Conservation (phyloP, 2,329 filamentous ascomycete genomes). For the Cladosporium oxysporum region DNA sequence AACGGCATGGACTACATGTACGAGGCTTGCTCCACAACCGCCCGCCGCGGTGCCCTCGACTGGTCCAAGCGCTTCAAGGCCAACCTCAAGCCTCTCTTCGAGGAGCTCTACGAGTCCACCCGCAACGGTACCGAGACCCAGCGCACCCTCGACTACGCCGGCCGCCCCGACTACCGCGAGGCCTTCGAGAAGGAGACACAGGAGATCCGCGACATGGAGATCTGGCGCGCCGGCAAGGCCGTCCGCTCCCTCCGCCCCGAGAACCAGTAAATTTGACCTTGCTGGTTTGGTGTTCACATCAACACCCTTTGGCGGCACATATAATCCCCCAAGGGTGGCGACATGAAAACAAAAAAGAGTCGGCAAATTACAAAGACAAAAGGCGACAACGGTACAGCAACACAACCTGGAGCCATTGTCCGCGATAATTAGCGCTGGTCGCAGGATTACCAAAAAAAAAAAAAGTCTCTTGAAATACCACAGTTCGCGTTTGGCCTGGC, state of each 20-base stretch:
- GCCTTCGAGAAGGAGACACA: slow-evolving; percentile 98
- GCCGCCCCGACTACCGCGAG: slow-evolving; percentile 92
- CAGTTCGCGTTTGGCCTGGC: slow-evolving; percentile 8
- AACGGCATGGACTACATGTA: slow-evolving; percentile 99
- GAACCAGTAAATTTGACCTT: slow-evolving; percentile 33
- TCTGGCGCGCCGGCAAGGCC: slow-evolving; percentile 98
- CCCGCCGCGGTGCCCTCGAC: slow-evolving; percentile 97
- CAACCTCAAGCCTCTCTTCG: slow-evolving; percentile 97
- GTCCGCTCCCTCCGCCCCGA: slow-evolving; percentile 61
- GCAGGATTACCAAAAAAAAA: slow-evolving; percentile 1
- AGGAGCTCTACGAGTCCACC: slow-evolving; percentile 92
- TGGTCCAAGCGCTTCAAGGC: slow-evolving; percentile 98
- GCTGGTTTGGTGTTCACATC: slow-evolving; percentile 2
- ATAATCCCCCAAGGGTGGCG: neutral
- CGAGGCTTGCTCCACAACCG: slow-evolving; percentile 98
- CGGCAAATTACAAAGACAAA: slow-evolving; percentile 10
- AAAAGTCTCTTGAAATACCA: slow-evolving; percentile 20
- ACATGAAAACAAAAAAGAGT: neutral
- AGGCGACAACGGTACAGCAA: slow-evolving; percentile 19
- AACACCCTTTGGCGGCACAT: neutral
- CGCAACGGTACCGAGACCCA: slow-evolving; percentile 90
- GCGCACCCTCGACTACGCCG: slow-evolving; percentile 96
- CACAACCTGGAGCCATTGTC: slow-evolving; percentile 15
- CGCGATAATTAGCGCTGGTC: slow-evolving; percentile 19
- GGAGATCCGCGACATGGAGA: slow-evolving; percentile 97